Evolutionary conservation across 306 rosid species (phyloP), one percentile per base, ranked within the genome.

Genomic region (Prosopis cineraria): DNA sequence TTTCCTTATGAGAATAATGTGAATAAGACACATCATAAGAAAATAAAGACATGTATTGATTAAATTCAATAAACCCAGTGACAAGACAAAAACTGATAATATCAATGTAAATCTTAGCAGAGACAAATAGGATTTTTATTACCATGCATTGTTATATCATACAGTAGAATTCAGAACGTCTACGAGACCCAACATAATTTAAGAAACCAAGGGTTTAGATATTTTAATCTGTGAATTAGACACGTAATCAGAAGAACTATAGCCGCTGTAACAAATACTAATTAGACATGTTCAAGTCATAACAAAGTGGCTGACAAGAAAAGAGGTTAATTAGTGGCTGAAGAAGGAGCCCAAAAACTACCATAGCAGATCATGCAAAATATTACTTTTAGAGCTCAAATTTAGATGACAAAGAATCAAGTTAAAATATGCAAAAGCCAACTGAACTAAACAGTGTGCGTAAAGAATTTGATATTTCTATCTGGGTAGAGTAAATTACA

Each of bases 151-250:
- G 24, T 19, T 19, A 48, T 19, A 48, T 19, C 55, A 48, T 19
- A 48, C 5, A 48, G 55, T 17, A 70, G n/a, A 34, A 56, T 33
- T 17, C 65, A 78, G 30, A 34, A 44, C 45, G 10, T 8, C 8
- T 59, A 70, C 34, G 58, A 70, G 53, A 44, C 64, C 65, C 52
- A 78, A 60, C 22, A 47, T 59, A 70, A 59, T 14, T 59, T 5
- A 29, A 29, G 19, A 73, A 37, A n/a, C 65, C 27, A 16, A 27
- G 31, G 30, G 59, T 16, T 34, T 24, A 14, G 14, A 40, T 37
- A 40, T 55, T 13, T 45, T 36, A 55, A 73, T 73, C 25, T 37
- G 53, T 78, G 76, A 44, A 36, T 37, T 78, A 67, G 44, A 25
- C 29, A 27, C 8, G 56, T 31, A 7, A 78, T 5, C 30, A 33